Percentiles rank a stretch among this genome's conserved stretches.
phyloP scores from a whole-genome alignment of 441 rosid genomes.

The Melastoma candidum region DNA sequence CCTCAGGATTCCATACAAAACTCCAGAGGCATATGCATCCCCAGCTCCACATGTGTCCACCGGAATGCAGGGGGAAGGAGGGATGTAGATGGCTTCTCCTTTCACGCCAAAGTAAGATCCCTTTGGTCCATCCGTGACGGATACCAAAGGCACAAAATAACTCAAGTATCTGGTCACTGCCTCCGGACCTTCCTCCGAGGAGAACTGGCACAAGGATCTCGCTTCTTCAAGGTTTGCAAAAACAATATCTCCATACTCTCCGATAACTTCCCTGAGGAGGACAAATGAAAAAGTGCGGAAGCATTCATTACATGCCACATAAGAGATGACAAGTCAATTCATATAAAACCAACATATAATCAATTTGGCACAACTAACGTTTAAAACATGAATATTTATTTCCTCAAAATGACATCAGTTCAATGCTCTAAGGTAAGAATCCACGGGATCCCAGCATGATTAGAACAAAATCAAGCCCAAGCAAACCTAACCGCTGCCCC shows the following conservation, averaged over 20 bases:
- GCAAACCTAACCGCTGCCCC: no score
- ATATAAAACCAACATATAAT: no score
- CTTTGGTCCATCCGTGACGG: slow-evolving; percentile 77
- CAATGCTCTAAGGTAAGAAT: no score
- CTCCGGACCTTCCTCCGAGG: slow-evolving; percentile 54
- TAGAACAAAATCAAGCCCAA: no score
- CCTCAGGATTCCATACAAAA: slow-evolving; percentile 62
- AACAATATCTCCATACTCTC: slow-evolving; percentile 68
- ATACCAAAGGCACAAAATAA: slow-evolving; percentile 82
- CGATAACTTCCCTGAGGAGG: slow-evolving; percentile 72
- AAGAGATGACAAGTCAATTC: no score
- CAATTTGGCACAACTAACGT: no score
- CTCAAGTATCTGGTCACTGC: slow-evolving; percentile 87
- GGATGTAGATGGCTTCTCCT: slow-evolving; percentile 87
- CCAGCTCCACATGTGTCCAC: slow-evolving; percentile 92
- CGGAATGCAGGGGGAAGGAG: slow-evolving; percentile 76
- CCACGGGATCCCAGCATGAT: no score
- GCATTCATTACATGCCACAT: no score
- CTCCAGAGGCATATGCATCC: slow-evolving; percentile 90
- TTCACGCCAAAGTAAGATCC: slow-evolving; percentile 89
- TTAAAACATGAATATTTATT: no score
- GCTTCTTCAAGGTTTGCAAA: slow-evolving; percentile 92
- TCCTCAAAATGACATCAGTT: no score
- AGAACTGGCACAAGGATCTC: slow-evolving; percentile 70
- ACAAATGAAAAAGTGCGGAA: no score